These are phyloP conservation scores for Rhizophora mangle DNA, from an alignment of 345 rosid genomes.

Conservation along the genomic window DNA sequence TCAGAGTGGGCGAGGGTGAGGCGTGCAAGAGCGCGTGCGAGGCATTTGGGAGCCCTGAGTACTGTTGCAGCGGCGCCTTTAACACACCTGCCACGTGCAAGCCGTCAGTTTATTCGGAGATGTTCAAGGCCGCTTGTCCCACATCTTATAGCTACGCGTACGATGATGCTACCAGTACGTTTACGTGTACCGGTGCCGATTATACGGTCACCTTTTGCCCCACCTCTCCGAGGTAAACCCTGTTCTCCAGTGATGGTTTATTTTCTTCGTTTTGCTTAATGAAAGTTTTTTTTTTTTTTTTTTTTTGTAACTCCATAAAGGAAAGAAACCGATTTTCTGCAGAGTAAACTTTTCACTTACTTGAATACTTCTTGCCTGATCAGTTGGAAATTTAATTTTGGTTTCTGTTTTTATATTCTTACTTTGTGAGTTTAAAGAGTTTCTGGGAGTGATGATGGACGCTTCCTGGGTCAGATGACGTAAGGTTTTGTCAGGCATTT, in stretches of 20 bases:
- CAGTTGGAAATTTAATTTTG: no score
- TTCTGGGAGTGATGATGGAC: not conserved
- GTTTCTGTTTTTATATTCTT: no score
- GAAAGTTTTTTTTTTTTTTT: no score
- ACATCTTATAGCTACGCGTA: conserved; percentile 92
- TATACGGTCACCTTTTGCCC: conserved; percentile 95
- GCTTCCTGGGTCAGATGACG: not conserved
- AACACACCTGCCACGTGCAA: conserved; percentile 73
- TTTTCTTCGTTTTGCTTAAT: no score
- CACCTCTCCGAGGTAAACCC: conserved; percentile 68
- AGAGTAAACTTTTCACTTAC: no score
- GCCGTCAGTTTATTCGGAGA: conserved; percentile 82
- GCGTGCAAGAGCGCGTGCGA: conserved; percentile 95
- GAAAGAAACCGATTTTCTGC: no score
- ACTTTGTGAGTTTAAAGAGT: not conserved
- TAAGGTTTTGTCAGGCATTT: not conserved
- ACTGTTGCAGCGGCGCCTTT: conserved; percentile 96
- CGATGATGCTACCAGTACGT: conserved; percentile 90
- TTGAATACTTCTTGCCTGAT: no score
- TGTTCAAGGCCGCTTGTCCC: conserved; percentile 93
- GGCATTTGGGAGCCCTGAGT: conserved; percentile 88
- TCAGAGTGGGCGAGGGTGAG: conserved; percentile 55
- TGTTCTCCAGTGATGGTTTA: no score
- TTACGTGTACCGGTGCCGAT: conserved; percentile 84
- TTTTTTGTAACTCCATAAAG: no score